Conservation (phyloP, 768 basidiomycete genomes). For the Tephrocybe sp. region DNA sequence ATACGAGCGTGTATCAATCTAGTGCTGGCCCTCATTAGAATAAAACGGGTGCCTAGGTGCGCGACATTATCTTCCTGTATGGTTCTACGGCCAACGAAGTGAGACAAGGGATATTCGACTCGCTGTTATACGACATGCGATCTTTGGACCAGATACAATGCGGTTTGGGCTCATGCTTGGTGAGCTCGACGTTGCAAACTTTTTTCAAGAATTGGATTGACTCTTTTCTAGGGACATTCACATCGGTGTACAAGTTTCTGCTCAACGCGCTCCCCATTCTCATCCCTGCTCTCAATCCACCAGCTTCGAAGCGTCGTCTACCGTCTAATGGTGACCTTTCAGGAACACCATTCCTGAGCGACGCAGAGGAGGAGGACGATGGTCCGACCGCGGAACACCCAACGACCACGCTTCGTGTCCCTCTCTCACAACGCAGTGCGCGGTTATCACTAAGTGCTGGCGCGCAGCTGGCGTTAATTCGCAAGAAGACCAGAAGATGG, state of each 20-base stretch:
- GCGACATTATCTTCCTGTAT: slow-evolving; percentile 15
- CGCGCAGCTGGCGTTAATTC: slow-evolving; percentile 61
- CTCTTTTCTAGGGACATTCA: slow-evolving; percentile 59
- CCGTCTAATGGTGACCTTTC: slow-evolving; percentile 28
- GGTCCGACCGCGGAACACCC: slow-evolving; percentile 26
- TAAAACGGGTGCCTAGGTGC: slow-evolving; percentile 68
- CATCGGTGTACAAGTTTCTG: slow-evolving; percentile 75
- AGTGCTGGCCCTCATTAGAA: slow-evolving; percentile 72
- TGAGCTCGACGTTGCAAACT: slow-evolving; percentile 20
- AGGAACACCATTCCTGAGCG: slow-evolving; percentile 15
- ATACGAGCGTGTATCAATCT: slow-evolving; percentile 85
- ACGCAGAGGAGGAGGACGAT: slow-evolving; percentile 10
- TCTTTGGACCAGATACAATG: slow-evolving; percentile 82
- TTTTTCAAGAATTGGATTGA: neutral
- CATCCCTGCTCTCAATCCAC: slow-evolving; percentile 46
- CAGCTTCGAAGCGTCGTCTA: slow-evolving; percentile 25
- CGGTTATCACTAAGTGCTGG: slow-evolving; percentile 63
- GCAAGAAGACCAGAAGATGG: slow-evolving; percentile 73
- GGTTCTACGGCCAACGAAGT: neutral
- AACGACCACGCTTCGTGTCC: slow-evolving; percentile 26
- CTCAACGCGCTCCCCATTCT: slow-evolving; percentile 78
- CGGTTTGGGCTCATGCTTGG: slow-evolving; percentile 90
- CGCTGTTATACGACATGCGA: slow-evolving; percentile 71
- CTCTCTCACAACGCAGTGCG: slow-evolving; percentile 37
- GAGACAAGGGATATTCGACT: slow-evolving; percentile 58